A percentile compares a stretch with the other conserved stretches of the same genome.
These are phyloP conservation scores for Epichloe hybrida DNA, from an alignment of 2,329 filamentous ascomycete genomes.

Conservation along the genomic window DNA sequence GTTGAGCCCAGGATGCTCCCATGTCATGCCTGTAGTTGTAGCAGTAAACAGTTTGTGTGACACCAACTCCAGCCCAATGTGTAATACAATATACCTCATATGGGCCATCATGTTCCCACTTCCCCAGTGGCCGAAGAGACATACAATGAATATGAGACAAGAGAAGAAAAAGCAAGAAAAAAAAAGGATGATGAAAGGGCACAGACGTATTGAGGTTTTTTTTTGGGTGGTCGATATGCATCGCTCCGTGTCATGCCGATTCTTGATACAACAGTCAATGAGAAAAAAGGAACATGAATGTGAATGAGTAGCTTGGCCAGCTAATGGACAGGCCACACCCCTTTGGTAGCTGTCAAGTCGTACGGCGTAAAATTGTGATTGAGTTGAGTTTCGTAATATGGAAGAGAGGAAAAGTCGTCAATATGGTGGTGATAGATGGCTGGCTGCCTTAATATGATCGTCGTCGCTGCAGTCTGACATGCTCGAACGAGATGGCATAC, in stretches of 20 bases:
- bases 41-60: constrained; percentile 15
- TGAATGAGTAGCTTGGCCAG: neutral
- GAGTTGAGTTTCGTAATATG: neutral
- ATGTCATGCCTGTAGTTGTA: constrained; percentile 15
- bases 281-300: constrained; percentile 8
- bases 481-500: constrained; percentile 83
- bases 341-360: constrained; percentile 4
- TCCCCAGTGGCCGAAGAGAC: constrained; percentile 11
- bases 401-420: neutral
- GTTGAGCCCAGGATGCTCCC: constrained; percentile 16
- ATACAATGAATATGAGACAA: constrained; percentile 6
- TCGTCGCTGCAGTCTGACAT: constrained; percentile 49
- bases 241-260: constrained; percentile 35
- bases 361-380: constrained; percentile 7
- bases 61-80: constrained; percentile 16
- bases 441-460: constrained; percentile 34
- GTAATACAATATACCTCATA: constrained; percentile 17
- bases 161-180: constrained; percentile 11
- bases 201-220: neutral
- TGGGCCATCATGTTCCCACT: constrained; percentile 12
- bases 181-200: constrained; percentile 7
- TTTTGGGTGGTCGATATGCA: constrained; percentile 29
- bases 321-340: neutral
- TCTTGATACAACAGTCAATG: constrained; percentile 27
- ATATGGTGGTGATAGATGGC: neutral